phyloP scores from a whole-genome alignment of 176 grass and related monocot species.

The Miscanthus lutarioriparius region DNA sequence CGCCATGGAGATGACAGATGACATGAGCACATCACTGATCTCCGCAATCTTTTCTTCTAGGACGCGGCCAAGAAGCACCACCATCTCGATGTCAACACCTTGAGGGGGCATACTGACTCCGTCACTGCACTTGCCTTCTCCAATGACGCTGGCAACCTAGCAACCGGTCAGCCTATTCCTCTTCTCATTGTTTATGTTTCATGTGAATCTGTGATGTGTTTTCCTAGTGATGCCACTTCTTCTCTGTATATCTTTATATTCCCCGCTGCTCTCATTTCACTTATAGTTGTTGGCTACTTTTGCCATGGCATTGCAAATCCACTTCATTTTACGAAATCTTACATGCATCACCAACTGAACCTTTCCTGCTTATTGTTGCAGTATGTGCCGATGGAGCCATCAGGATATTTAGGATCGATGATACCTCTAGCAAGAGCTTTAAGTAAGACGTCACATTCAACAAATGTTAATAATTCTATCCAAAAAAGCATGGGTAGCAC shows the following conservation, averaged over 20 bases:
- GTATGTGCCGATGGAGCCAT: constrained; percentile 86
- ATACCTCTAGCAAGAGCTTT: constrained; percentile 92
- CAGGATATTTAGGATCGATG: constrained; percentile 80
- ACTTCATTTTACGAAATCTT: background rate
- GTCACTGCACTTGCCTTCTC: constrained; percentile 86
- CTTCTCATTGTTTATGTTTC: too few relatives aligned
- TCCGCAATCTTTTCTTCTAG: constrained; percentile 31
- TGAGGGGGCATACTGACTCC: constrained; percentile 75
- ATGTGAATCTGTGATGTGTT: background rate
- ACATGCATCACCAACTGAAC: constrained; percentile 1
- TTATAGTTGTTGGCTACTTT: background rate
- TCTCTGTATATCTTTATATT: background rate
- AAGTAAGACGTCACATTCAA: constrained; percentile 50
- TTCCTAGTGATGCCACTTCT: background rate
- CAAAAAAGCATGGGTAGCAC: background rate
- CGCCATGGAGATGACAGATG: background rate
- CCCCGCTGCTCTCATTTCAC: background rate
- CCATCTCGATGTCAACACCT: constrained; percentile 81
- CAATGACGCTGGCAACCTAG: constrained; percentile 59
- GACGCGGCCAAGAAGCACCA: constrained; percentile 88
- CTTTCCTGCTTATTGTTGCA: constrained; percentile 37
- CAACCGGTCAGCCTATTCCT: constrained; percentile 55
- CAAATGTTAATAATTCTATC: background rate
- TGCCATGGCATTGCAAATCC: background rate
- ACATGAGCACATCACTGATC: background rate